Conservation (phyloP, 2,329 filamentous ascomycete genomes). For the Dactylellina cionopaga region DNA sequence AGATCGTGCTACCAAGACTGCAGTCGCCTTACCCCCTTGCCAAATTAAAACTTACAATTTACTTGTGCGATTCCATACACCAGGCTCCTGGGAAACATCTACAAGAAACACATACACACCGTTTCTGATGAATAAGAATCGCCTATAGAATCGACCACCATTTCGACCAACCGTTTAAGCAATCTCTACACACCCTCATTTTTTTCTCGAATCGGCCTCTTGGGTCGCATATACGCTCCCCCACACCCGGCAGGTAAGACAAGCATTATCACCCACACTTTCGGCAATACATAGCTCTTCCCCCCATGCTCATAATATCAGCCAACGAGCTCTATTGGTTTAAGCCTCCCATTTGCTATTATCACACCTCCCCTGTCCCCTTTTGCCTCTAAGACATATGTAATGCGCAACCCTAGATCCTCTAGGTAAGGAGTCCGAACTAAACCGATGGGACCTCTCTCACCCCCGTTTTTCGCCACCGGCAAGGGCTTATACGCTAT, state of each 20-base stretch:
- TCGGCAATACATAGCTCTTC: constrained; percentile 18
- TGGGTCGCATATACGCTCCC: constrained; percentile 8
- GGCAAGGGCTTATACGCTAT: not conserved
- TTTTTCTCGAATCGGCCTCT: constrained; percentile 3
- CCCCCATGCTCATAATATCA: constrained; percentile 14
- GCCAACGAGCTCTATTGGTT: constrained; percentile 29
- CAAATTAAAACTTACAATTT: constrained; percentile 36
- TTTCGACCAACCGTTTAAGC: constrained; percentile 13
- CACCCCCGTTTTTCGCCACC: constrained; percentile 6
- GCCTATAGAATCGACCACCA: constrained; percentile 5
- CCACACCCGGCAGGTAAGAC: constrained; percentile 25
- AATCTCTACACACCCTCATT: not conserved
- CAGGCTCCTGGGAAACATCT: constrained; percentile 50
- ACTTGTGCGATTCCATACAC: constrained; percentile 35
- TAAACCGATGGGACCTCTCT: not conserved
- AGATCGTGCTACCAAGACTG: not conserved
- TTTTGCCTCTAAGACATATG: constrained; percentile 5
- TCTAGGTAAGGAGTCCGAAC: not conserved
- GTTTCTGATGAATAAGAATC: constrained; percentile 17
- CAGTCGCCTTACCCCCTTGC: constrained; percentile 2
- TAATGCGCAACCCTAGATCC: not conserved
- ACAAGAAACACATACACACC: constrained; percentile 33
- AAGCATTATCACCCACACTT: constrained; percentile 14
- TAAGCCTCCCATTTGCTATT: constrained; percentile 40
- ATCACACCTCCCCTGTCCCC: not conserved